Evolutionary conservation across 805 yeast species (phyloP).

Genomic region (Wickerhamiella siamensis): DNA sequence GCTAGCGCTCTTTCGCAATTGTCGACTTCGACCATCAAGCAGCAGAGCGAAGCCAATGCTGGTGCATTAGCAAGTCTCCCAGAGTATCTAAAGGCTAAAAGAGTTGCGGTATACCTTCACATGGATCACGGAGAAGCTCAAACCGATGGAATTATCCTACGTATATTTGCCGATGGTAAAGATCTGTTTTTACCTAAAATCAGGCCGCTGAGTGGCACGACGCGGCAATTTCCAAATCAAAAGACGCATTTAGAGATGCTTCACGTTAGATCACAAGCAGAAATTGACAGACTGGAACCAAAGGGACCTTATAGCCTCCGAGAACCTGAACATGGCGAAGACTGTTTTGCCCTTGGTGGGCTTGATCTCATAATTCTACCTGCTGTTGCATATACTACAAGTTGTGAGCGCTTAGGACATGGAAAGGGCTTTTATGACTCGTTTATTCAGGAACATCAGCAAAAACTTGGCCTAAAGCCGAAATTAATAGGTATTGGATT

Average conservation of each 20-base stretch:
- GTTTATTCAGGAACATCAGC: slow-evolving; percentile 33
- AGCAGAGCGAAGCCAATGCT: slow-evolving; percentile 14
- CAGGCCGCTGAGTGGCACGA: slow-evolving; percentile 38
- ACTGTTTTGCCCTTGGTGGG: slow-evolving; percentile 24
- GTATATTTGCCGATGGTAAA: slow-evolving; percentile 38
- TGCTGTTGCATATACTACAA: slow-evolving; percentile 60
- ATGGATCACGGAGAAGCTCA: slow-evolving; percentile 61
- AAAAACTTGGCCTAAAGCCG: slow-evolving; percentile 12
- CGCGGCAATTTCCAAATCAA: slow-evolving; percentile 24
- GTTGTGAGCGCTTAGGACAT: slow-evolving; percentile 58
- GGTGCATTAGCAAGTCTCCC: slow-evolving; percentile 19
- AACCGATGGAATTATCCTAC: slow-evolving; percentile 39
- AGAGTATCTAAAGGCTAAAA: slow-evolving; percentile 32
- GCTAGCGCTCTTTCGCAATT: slow-evolving; percentile 4
- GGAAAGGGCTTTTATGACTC: slow-evolving; percentile 92
- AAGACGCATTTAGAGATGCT: slow-evolving; percentile 42
- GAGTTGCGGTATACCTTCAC: slow-evolving; percentile 57
- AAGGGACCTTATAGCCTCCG: slow-evolving; percentile 50
- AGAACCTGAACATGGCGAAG: slow-evolving; percentile 41
- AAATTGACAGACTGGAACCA: slow-evolving; percentile 39
- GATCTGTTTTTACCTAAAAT: slow-evolving; percentile 27
- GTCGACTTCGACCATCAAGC: slow-evolving; percentile 1
- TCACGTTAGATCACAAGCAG: slow-evolving; percentile 29
- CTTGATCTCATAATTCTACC: slow-evolving; percentile 71
- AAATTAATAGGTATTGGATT: slow-evolving; percentile 46